Percentiles rank a stretch among this genome's conserved stretches.
Evolutionary conservation across 257 asterid species (phyloP).

Genomic region (Verbascum thapsus): DNA sequence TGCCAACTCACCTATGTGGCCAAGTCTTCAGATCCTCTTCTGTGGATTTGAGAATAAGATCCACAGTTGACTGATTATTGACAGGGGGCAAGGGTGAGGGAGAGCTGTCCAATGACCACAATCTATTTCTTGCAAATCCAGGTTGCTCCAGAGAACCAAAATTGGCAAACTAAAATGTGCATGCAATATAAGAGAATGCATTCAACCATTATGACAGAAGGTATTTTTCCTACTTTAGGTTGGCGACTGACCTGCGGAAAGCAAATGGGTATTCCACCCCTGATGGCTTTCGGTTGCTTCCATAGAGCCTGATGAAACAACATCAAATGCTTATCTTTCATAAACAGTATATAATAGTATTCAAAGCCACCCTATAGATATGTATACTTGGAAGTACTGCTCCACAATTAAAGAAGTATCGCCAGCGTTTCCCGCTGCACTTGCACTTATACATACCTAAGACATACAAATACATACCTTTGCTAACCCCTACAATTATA

Average conservation of each 20-base stretch:
- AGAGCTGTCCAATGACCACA: slow-evolving; percentile 71
- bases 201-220: slow-evolving; percentile 8
- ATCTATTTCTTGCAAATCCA: slow-evolving; percentile 77
- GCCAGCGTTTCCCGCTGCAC: slow-evolving; percentile 14
- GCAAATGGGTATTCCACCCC: slow-evolving; percentile 70
- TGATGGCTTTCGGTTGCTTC: slow-evolving; percentile 62
- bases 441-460: neutral
- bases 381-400: neutral
- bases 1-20: slow-evolving; percentile 67
- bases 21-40: slow-evolving; percentile 79
- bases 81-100: slow-evolving; percentile 72
- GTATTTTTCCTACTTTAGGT: slow-evolving; percentile 19
- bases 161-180: slow-evolving; percentile 50
- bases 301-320: slow-evolving; percentile 47
- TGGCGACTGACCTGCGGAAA: slow-evolving; percentile 66
- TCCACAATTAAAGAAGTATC: neutral
- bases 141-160: slow-evolving; percentile 71
- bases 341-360: neutral
- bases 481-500: slow-evolving; percentile 4
- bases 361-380: slow-evolving; percentile 8
- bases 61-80: slow-evolving; percentile 63
- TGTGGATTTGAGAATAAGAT: slow-evolving; percentile 69
- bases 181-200: slow-evolving; percentile 31
- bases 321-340: slow-evolving; percentile 23
- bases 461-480: neutral